phyloP scores from a whole-genome alignment of 805 yeast genomes.

The Kurtzmaniella fragi region DNA sequence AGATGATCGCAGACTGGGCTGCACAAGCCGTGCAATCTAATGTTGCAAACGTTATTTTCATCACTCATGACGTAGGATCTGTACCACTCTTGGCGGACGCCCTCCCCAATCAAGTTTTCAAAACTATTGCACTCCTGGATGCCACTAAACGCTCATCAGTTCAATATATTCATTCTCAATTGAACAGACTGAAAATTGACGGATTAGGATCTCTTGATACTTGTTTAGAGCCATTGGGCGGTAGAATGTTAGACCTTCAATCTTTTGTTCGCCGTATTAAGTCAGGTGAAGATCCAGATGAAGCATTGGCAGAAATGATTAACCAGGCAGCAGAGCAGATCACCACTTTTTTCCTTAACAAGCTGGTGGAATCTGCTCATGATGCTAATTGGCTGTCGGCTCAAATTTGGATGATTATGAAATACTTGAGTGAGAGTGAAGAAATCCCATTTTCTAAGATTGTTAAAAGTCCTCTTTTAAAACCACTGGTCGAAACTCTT shows the following conservation, averaged over 20 bases:
- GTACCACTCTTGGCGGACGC: constrained; percentile 62
- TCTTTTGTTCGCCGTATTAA: constrained; percentile 82
- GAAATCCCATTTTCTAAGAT: constrained; percentile 47
- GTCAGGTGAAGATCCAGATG: constrained; percentile 78
- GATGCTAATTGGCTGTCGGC: constrained; percentile 58
- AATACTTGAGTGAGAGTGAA: constrained; percentile 49
- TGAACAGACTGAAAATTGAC: constrained; percentile 18
- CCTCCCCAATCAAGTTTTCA: constrained; percentile 84
- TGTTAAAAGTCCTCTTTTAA: constrained; percentile 55
- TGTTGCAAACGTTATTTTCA: constrained; percentile 82
- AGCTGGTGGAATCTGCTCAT: constrained; percentile 11
- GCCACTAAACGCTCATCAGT: constrained; percentile 70
- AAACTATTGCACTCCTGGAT: constrained; percentile 69
- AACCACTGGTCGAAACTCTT: constrained; percentile 42
- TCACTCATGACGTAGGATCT: constrained; percentile 82
- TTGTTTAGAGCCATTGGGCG: constrained; percentile 77
- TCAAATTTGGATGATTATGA: constrained; percentile 85
- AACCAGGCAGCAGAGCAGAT: constrained; percentile 84
- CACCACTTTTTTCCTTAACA: constrained; percentile 64
- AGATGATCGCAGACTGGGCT: constrained; percentile 85
- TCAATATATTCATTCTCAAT: constrained; percentile 59
- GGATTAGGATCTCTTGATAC: constrained; percentile 21
- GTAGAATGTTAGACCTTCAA: constrained; percentile 91
- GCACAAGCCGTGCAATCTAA: constrained; percentile 69
- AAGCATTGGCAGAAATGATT: constrained; percentile 75